Percentiles rank a stretch among this genome's conserved stretches.
These are phyloP conservation scores for Nidula microcarpa DNA, from an alignment of 768 basidiomycete genomes.

Conservation along the genomic window DNA sequence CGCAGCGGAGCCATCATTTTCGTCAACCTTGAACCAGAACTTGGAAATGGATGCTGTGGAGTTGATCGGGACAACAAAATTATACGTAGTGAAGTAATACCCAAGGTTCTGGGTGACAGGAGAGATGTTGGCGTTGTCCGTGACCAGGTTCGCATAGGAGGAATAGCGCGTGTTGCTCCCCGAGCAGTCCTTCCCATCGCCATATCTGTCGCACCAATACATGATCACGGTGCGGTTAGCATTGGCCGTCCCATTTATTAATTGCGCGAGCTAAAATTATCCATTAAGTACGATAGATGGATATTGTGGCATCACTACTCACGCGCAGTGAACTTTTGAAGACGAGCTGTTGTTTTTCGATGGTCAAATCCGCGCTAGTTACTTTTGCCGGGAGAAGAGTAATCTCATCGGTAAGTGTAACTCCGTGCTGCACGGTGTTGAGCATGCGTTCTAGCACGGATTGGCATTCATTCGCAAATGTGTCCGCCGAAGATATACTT, in stretches of 20 bases:
- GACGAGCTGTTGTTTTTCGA: slow-evolving; percentile 15
- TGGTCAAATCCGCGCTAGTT: slow-evolving; percentile 18
- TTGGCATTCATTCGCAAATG: slow-evolving; percentile 27
- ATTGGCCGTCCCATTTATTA: slow-evolving; percentile 14
- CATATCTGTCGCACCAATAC: slow-evolving; percentile 29
- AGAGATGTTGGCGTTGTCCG: slow-evolving; percentile 16
- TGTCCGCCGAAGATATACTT: slow-evolving; percentile 21
- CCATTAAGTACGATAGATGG: neutral
- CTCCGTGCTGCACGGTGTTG: slow-evolving; percentile 36
- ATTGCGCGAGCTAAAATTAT: slow-evolving; percentile 17
- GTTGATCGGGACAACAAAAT: slow-evolving; percentile 26
- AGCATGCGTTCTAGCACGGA: slow-evolving; percentile 37
- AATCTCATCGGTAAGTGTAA: slow-evolving; percentile 34
- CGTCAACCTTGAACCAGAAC: slow-evolving; percentile 34
- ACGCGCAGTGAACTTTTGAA: slow-evolving; percentile 23
- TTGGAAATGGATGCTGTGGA: slow-evolving; percentile 25
- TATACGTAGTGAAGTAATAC: slow-evolving; percentile 21
- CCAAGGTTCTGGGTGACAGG: slow-evolving; percentile 21
- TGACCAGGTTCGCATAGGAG: slow-evolving; percentile 9
- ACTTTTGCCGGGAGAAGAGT: slow-evolving; percentile 28
- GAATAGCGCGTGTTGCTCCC: slow-evolving; percentile 13
- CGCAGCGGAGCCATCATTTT: slow-evolving; percentile 25
- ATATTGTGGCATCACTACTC: slow-evolving; percentile 2
- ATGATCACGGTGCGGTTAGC: slow-evolving; percentile 18
- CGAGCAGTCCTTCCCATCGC: slow-evolving; percentile 15